Conservation (phyloP, 2,329 filamentous ascomycete species). For the Aspergillus hiratsukae region DNA sequence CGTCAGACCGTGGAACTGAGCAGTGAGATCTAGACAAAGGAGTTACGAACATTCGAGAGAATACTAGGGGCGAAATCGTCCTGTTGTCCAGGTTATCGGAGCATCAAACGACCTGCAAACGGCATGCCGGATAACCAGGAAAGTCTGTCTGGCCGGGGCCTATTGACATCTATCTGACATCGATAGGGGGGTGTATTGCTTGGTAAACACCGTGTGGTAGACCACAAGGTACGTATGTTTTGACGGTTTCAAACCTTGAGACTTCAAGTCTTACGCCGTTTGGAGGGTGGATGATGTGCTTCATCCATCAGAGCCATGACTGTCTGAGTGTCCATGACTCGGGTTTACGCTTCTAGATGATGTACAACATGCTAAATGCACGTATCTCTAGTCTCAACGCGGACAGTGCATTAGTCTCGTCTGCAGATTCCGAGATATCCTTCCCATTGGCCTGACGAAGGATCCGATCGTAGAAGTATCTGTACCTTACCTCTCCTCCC, state of each 20-base stretch:
- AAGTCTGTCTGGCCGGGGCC: neutral
- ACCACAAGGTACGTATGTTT: neutral
- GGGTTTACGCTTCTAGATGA: neutral
- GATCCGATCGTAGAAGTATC: conserved; percentile 8
- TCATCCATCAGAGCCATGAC: neutral
- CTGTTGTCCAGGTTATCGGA: neutral
- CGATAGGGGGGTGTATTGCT: neutral
- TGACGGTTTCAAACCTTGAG: neutral
- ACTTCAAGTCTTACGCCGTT: neutral
- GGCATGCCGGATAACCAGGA: neutral
- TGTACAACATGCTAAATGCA: neutral
- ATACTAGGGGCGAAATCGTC: neutral
- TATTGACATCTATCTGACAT: neutral
- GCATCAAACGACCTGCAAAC: neutral
- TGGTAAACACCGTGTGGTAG: neutral
- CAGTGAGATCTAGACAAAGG: neutral
- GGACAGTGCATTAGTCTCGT: conserved; percentile 1
- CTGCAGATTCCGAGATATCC: neutral
- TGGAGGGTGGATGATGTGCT: neutral
- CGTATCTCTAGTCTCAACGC: neutral
- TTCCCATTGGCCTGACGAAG: conserved; percentile 1
- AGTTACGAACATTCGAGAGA: neutral
- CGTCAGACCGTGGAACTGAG: neutral
- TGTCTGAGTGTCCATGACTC: neutral
- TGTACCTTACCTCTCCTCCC: conserved; percentile 6